These are phyloP conservation scores for Mycena belliarum DNA, from an alignment of 768 basidiomycete species.

Conservation along the genomic window DNA sequence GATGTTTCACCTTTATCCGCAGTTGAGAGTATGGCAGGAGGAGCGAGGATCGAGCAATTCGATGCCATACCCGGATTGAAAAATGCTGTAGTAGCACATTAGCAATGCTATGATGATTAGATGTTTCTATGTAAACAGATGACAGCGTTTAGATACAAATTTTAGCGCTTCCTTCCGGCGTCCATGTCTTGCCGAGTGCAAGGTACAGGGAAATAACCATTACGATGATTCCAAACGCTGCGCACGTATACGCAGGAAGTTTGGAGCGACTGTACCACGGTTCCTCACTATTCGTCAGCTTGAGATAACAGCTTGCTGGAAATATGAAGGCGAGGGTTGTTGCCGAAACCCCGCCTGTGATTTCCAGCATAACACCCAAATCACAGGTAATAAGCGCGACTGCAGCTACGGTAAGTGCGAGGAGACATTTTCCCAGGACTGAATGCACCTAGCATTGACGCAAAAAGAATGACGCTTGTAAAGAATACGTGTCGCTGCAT, in stretches of 20 bases:
- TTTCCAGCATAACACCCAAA: slow-evolving; percentile 96
- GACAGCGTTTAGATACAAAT: slow-evolving; percentile 72
- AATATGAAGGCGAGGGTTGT: slow-evolving; percentile 93
- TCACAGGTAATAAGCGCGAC: slow-evolving; percentile 94
- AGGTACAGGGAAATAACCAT: slow-evolving; percentile 78
- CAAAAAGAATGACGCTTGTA: slow-evolving; percentile 80
- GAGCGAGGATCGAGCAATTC: slow-evolving; percentile 63
- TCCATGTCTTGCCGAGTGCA: slow-evolving; percentile 80
- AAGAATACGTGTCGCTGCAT: slow-evolving; percentile 86
- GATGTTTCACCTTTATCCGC: slow-evolving; percentile 73
- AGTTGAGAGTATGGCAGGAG: slow-evolving; percentile 66
- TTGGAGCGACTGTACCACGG: slow-evolving; percentile 74
- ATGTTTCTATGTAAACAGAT: slow-evolving; percentile 15
- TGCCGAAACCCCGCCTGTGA: slow-evolving; percentile 95
- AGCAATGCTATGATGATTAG: slow-evolving; percentile 20
- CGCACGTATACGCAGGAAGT: slow-evolving; percentile 74
- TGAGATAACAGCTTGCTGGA: slow-evolving; percentile 84
- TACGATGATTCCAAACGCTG: slow-evolving; percentile 71
- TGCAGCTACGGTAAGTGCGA: slow-evolving; percentile 32
- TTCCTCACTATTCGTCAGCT: slow-evolving; percentile 55
- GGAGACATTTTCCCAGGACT: background rate
- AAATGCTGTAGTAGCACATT: slow-evolving; percentile 33
- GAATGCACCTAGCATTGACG: slow-evolving; percentile 76
- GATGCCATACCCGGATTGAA: slow-evolving; percentile 57
- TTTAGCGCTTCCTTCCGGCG: slow-evolving; percentile 65